phyloP scores from a whole-genome alignment of 2,329 filamentous ascomycete species.

The Epichloe amarillans region DNA sequence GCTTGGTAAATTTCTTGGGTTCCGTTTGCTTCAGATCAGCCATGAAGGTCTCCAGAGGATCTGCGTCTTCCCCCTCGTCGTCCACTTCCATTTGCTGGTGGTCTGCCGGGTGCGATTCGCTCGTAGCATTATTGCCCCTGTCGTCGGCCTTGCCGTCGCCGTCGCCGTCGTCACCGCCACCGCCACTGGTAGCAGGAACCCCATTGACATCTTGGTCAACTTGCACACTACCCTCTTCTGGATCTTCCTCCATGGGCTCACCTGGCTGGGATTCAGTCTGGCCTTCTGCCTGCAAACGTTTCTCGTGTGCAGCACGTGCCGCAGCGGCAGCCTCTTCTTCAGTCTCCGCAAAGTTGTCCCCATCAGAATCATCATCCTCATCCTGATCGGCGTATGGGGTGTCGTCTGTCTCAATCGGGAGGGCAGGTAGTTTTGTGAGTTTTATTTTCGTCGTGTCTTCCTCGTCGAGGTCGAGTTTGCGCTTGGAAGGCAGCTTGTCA shows the following conservation, averaged over 20 bases:
- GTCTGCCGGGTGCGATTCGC: slow-evolving; percentile 3
- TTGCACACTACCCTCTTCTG: slow-evolving; percentile 15
- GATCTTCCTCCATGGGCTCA: slow-evolving; percentile 24
- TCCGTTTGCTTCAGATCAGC: slow-evolving; percentile 48
- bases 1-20: slow-evolving; percentile 24
- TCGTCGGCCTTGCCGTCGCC: slow-evolving; percentile 7
- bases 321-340: slow-evolving; percentile 84
- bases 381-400: slow-evolving; percentile 49
- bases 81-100: slow-evolving; percentile 50
- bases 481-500: slow-evolving; percentile 55
- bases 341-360: slow-evolving; percentile 63
- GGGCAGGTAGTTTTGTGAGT: slow-evolving; percentile 76
- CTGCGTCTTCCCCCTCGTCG: slow-evolving; percentile 54
- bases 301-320: slow-evolving; percentile 72
- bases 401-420: slow-evolving; percentile 52
- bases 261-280: slow-evolving; percentile 32
- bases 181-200: slow-evolving; percentile 7
- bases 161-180: neutral
- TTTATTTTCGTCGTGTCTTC: slow-evolving; percentile 80
- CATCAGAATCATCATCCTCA: slow-evolving; percentile 59
- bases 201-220: slow-evolving; percentile 11
- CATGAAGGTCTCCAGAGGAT: slow-evolving; percentile 98
- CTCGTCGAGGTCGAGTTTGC: slow-evolving; percentile 73
- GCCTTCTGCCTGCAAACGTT: slow-evolving; percentile 45
- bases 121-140: neutral